A percentile compares a stretch with the other conserved stretches of the same genome.
Evolutionary conservation across 345 rosid species (phyloP).

Genomic region (Acer campestre): DNA sequence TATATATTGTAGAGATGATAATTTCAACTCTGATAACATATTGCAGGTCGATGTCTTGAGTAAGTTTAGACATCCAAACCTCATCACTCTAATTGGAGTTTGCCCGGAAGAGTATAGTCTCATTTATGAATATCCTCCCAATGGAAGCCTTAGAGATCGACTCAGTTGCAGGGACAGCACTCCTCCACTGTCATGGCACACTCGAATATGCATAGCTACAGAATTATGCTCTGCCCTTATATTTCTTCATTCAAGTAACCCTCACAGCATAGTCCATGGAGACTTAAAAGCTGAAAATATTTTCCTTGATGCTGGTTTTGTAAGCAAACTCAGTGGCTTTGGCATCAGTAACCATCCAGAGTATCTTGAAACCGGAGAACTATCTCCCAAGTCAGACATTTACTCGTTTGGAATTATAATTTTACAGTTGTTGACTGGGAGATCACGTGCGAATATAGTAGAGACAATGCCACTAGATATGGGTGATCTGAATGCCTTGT

Average conservation of each 20-base stretch:
- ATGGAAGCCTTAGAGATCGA: constrained; percentile 40
- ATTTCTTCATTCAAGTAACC: constrained; percentile 29
- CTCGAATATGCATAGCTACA: constrained; percentile 33
- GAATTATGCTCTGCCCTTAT: constrained; percentile 33
- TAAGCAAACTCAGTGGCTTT: constrained; percentile 31
- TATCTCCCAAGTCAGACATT: constrained; percentile 28
- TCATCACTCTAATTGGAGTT: constrained; percentile 35
- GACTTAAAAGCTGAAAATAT: constrained; percentile 31
- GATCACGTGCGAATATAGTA: background rate
- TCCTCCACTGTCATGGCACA: constrained; percentile 36
- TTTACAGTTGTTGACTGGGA: constrained; percentile 31
- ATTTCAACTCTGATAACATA: background rate
- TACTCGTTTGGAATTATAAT: constrained; percentile 37
- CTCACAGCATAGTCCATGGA: constrained; percentile 26
- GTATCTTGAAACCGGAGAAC: constrained; percentile 13
- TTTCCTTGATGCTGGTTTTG: constrained; percentile 34
- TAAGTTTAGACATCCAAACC: constrained; percentile 40
- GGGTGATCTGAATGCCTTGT: constrained; percentile 8
- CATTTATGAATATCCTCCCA: constrained; percentile 33
- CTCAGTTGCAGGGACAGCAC: constrained; percentile 26
- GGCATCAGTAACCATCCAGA: constrained; percentile 11
- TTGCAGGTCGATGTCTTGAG: constrained; percentile 35
- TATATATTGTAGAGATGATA: background rate
- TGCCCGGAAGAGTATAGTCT: constrained; percentile 33
- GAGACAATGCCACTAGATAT: background rate